Evolutionary conservation across 345 rosid genomes (phyloP), one percentile per base, ranked within the genome.

Genomic region (Cardamine resedifolia): DNA sequence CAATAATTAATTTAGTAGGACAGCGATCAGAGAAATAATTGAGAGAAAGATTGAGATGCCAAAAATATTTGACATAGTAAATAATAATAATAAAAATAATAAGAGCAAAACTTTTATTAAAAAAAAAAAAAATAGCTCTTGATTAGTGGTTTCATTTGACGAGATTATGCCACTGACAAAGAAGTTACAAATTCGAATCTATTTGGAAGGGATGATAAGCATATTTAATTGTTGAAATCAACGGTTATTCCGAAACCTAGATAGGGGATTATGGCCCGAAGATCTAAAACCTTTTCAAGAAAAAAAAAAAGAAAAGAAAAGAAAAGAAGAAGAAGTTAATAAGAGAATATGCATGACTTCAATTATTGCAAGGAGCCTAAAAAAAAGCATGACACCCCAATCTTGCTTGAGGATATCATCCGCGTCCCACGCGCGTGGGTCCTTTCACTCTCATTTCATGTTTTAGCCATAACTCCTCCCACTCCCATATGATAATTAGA

Each of bases 351-450:
- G 96, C 95, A 84, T 86, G 92, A 84, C 68, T 88, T 86, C 98
- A 92, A 92, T 92, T 51, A 92, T 92, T 90, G 97, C 96, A 87
- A 88, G 68, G 86, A 86, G 88, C 92, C 93, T 87, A n/a, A n/a
- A n/a, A n/a, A 82, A 90, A 88, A 87, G 98, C 98, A 87, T 92
- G 96, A 84, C 98, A 90, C 34, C 16, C 31, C 58, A 74, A 67
- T 67, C 61, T 66, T 58, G 19, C 44, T 27, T 44, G 67, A 65
- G 59, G 52, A 31, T 74, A 67, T 67, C 68, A 74, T 67, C 48
- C 64, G 63, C 78, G 55, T 59, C 73, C 49, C 78, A 67, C 64
- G 74, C 78, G 64, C 19, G 58, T 68, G 74, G 73, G 78, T 31
- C 74, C 73, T 60, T 44, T 51, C 68, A 50, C 55, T 39, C 56